Evolutionary conservation across 306 rosid species (phyloP), one percentile per base, ranked within the genome.

Genomic region (Adenanthera pavonina): DNA sequence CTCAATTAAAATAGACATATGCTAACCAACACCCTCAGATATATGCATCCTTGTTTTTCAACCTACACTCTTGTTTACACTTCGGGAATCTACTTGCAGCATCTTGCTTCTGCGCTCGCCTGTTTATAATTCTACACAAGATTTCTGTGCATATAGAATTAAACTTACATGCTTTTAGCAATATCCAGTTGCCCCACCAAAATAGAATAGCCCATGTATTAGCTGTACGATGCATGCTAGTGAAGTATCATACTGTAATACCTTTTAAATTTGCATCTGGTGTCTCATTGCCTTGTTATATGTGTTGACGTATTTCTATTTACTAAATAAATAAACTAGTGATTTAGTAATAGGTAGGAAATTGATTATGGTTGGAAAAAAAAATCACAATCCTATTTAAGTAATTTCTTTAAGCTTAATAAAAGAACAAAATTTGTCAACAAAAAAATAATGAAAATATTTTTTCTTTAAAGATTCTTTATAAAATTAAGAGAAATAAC

Each of bases 51-150:
- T 36, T 47, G 35, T 44, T 60, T 25, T 54, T 72, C 25, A 71
- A 36, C 53, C 67, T 40, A n/a, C 15, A 59, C 7, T 9, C 82
- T 72, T 57, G 36, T 12, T 35, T 71, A 64, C 59, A 35, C n/a
- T 41, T 9, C 8, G 43, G 51, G 72, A 48, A 38, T 70, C 54
- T 30, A 53, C 78, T 68, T 59, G 48, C 59, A 33, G 57, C 81
- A 68, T 60, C 79, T 66, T 17, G 33, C 43, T 74, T 60, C 53
- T 30, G 61, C 30, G 43, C 67, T 60, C 35, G 54, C 75, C n/a
- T 74, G 15, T 36, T 7, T 73, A 56, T 66, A 47, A 16, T 59
- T 35, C 16, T 79, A 2, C 65, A 30, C 69, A 9, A 56, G 35
- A 53, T 68, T 46, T 68, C 8, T 41, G 72, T 67, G 6, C 72